These are phyloP conservation scores for Coelastrella sp. DNA, from an alignment of 139 green algal genomes.

Conservation along the genomic window DNA sequence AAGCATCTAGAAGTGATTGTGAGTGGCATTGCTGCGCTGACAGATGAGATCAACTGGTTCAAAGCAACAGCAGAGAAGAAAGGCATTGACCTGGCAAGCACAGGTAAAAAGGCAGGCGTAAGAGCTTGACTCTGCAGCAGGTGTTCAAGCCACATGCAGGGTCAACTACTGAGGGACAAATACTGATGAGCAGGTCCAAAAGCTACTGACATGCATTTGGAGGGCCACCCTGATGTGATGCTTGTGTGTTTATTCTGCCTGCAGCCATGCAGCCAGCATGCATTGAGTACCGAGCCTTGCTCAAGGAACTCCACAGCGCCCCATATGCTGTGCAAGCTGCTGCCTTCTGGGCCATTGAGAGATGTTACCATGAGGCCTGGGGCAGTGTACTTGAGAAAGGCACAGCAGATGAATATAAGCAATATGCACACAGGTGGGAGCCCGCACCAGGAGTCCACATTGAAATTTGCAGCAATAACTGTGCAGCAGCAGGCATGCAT, in stretches of 20 bases:
- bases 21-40: constrained; percentile 22
- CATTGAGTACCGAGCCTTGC: constrained; percentile 19
- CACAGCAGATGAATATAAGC: not conserved
- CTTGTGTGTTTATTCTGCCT: not conserved
- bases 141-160: not conserved
- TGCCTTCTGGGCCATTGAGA: constrained; percentile 46
- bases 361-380: constrained; percentile 36
- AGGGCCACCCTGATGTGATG: not conserved
- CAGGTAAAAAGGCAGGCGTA: not conserved
- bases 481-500: too few relatives aligned
- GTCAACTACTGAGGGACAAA: not conserved
- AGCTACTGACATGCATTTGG: not conserved
- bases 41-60: constrained; percentile 43
- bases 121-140: not conserved
- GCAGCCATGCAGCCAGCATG: constrained; percentile 43
- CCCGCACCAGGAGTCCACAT: not conserved
- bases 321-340: constrained; percentile 36
- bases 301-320: constrained; percentile 7
- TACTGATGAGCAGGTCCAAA: not conserved
- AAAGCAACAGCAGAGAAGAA: constrained; percentile 1
- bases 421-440: constrained; percentile 32
- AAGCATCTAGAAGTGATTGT: constrained; percentile 11
- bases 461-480: not conserved
- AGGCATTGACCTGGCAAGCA: constrained; percentile 10
- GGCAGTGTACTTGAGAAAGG: constrained; percentile 17